Conservation (phyloP, 1,284 basidiomycete species). For the Tremellales sp. region DNA sequence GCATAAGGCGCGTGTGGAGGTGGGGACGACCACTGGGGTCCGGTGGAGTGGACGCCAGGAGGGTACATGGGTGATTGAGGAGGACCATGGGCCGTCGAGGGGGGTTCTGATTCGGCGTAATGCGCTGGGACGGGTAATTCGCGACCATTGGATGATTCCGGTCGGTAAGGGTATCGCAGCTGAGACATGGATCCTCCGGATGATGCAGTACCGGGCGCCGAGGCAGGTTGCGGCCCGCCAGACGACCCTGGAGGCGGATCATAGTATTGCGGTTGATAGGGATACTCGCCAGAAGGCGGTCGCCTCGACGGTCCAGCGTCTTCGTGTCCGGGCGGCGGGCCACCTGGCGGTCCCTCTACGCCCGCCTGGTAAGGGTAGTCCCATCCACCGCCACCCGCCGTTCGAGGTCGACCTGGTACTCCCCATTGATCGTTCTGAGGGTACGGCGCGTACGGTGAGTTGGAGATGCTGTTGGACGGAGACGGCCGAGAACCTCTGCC, state of each 20-base stretch:
- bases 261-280: slow-evolving; percentile 30
- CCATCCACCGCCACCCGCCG: slow-evolving; percentile 30
- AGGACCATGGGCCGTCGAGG: slow-evolving; percentile 40
- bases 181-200: slow-evolving; percentile 26
- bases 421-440: slow-evolving; percentile 14
- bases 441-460: slow-evolving; percentile 24
- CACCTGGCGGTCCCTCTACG: slow-evolving; percentile 8
- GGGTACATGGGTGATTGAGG: slow-evolving; percentile 43
- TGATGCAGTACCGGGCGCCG: slow-evolving; percentile 27
- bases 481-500: slow-evolving; percentile 15
- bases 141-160: slow-evolving; percentile 40
- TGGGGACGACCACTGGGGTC: slow-evolving; percentile 36
- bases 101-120: slow-evolving; percentile 44
- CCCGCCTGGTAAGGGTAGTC: slow-evolving; percentile 28
- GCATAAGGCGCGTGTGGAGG: slow-evolving; percentile 25
- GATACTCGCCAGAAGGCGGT: slow-evolving; percentile 32
- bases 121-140: slow-evolving; percentile 38
- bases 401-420: slow-evolving; percentile 24
- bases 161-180: slow-evolving; percentile 39
- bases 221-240: slow-evolving; percentile 13
- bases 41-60: slow-evolving; percentile 10
- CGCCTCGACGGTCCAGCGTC: slow-evolving; percentile 37
- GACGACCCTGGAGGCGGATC: slow-evolving; percentile 29
- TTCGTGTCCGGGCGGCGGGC: slow-evolving; percentile 10
- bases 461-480: slow-evolving; percentile 4